phyloP scores from a whole-genome alignment of 768 basidiomycete species.

The Suillus spraguei region DNA sequence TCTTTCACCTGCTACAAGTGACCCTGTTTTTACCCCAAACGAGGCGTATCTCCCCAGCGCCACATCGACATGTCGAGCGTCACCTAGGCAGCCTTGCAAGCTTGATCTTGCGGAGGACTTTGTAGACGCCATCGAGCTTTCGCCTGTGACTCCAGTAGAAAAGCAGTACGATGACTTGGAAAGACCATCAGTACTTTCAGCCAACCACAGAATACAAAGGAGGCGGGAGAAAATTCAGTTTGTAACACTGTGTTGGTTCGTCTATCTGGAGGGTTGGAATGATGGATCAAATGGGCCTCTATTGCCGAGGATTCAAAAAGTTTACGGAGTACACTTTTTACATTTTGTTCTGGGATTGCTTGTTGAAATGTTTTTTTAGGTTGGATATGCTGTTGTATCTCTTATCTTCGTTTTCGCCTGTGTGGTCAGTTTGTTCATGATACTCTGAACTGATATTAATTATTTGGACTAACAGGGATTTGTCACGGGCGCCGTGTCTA shows the following conservation, averaged over 20 bases:
- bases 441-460: background rate
- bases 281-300: conserved; percentile 42
- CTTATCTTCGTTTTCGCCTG: conserved; percentile 46
- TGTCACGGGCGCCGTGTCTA: conserved; percentile 45
- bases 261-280: conserved; percentile 42
- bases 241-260: conserved; percentile 34
- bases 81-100: conserved; percentile 9
- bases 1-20: conserved; percentile 4
- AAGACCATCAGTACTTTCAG: background rate
- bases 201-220: conserved; percentile 23
- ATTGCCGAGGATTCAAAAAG: conserved; percentile 39
- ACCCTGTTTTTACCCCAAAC: conserved; percentile 1
- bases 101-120: conserved; percentile 9
- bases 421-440: conserved; percentile 27
- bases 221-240: conserved; percentile 34
- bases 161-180: background rate
- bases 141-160: background rate
- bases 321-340: conserved; percentile 33
- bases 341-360: background rate
- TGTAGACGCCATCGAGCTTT: conserved; percentile 7
- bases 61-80: conserved; percentile 9
- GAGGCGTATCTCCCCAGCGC: conserved; percentile 10
- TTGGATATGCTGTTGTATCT: conserved; percentile 43
- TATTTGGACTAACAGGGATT: conserved; percentile 36
- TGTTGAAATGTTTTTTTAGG: conserved; percentile 23